Evolutionary conservation across 768 basidiomycete species (phyloP).

Genomic region (Suillus paluster): DNA sequence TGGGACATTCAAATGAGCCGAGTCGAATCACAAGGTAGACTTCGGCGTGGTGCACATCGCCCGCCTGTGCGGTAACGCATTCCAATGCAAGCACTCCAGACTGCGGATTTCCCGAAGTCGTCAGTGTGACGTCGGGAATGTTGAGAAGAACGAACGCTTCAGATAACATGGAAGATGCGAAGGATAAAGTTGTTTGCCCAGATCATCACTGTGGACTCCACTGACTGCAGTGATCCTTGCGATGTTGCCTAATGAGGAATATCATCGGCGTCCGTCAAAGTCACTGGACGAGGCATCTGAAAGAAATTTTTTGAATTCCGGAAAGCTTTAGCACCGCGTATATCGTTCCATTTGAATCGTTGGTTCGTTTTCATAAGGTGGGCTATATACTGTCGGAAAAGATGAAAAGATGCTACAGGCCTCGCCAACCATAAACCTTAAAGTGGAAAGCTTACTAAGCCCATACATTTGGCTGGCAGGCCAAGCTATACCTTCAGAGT

Average conservation of each 20-base stretch:
- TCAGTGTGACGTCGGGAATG: constrained; percentile 52
- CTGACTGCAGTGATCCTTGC: too few relatives aligned
- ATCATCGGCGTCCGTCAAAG: neutral
- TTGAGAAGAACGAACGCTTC: constrained; percentile 62
- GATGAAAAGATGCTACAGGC: too few relatives aligned
- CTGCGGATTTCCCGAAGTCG: constrained; percentile 35
- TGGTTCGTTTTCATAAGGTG: too few relatives aligned
- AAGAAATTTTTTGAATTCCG: too few relatives aligned
- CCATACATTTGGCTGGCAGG: neutral
- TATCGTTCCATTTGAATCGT: too few relatives aligned
- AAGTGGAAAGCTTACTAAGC: neutral
- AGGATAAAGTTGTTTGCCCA: neutral
- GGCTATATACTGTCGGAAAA: too few relatives aligned
- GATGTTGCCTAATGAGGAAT: neutral
- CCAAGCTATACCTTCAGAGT: neutral
- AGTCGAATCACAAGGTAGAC: constrained; percentile 71
- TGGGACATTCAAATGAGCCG: constrained; percentile 56
- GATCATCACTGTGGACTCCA: too few relatives aligned
- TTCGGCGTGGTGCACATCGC: constrained; percentile 40
- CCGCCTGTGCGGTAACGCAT: constrained; percentile 51
- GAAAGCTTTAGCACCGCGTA: too few relatives aligned
- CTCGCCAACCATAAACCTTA: too few relatives aligned
- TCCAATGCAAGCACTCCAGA: constrained; percentile 58
- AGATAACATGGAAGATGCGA: constrained; percentile 9
- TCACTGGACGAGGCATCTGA: constrained; percentile 14